Percentiles rank a stretch among this genome's conserved stretches.
Conservation (phyloP, 2,329 filamentous ascomycete species). For the Pestalotiopsis sp. region DNA sequence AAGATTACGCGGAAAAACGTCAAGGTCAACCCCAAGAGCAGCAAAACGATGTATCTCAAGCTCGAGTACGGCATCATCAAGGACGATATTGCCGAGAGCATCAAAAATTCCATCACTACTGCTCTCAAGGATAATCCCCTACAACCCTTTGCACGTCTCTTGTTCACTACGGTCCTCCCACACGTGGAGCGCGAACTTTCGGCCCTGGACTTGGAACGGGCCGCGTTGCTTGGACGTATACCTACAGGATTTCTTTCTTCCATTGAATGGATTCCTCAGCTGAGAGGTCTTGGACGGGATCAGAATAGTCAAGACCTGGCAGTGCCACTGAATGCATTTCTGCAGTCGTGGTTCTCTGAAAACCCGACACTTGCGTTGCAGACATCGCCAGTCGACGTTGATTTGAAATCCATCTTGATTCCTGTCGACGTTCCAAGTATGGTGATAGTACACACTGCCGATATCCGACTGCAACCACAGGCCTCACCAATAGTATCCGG, state of each 20-base stretch:
- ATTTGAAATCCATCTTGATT: conserved; percentile 73
- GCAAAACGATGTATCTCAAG: conserved; percentile 64
- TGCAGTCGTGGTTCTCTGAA: conserved; percentile 40
- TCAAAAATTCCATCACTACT: conserved; percentile 46
- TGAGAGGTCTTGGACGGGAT: conserved; percentile 51
- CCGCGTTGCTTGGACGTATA: conserved; percentile 55
- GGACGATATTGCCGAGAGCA: conserved; percentile 65
- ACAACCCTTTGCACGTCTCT: conserved; percentile 47
- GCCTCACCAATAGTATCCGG: conserved; percentile 21
- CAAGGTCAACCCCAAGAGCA: conserved; percentile 34
- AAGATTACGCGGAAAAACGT: conserved; percentile 65
- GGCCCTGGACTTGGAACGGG: conserved; percentile 58
- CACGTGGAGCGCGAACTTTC: conserved; percentile 48
- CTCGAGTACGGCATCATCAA: conserved; percentile 78
- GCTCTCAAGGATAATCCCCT: conserved; percentile 44
- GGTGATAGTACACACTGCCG: conserved; percentile 79
- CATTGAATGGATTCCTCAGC: conserved; percentile 51
- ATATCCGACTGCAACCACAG: conserved; percentile 56
- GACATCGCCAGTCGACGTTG: conserved; percentile 31
- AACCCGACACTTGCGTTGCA: conserved; percentile 37
- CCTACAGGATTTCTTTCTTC: conserved; percentile 49
- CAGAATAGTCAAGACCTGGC: conserved; percentile 37
- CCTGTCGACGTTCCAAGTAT: conserved; percentile 88
- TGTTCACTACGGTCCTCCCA: conserved; percentile 45
- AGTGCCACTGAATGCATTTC: conserved; percentile 31